Percentiles rank a stretch among this genome's conserved stretches.
Evolutionary conservation across 306 rosid species (phyloP).

Genomic region (Rosa lucieae): DNA sequence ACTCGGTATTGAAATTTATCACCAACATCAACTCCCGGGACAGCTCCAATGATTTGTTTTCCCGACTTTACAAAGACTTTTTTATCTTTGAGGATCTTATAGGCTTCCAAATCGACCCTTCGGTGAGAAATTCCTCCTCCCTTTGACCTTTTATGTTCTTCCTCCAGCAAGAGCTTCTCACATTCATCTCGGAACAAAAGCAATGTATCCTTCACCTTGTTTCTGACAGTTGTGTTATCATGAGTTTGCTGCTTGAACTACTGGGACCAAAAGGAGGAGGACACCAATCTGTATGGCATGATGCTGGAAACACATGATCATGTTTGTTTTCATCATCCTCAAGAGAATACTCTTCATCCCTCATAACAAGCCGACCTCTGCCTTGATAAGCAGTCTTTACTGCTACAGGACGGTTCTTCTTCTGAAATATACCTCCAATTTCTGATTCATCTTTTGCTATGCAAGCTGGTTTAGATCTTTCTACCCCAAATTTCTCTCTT

Average conservation of each 20-base stretch:
- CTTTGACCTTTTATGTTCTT: slow-evolving; percentile 48
- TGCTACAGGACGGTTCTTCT: slow-evolving; percentile 23
- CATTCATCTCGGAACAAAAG: slow-evolving; percentile 65
- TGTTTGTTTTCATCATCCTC: slow-evolving; percentile 21
- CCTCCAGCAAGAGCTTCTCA: slow-evolving; percentile 72
- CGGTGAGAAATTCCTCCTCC: slow-evolving; percentile 25
- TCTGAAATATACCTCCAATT: slow-evolving; percentile 31
- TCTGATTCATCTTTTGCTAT: slow-evolving; percentile 35
- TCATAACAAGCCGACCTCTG: slow-evolving; percentile 34
- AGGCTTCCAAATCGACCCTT: slow-evolving; percentile 61
- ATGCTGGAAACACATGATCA: slow-evolving; percentile 22
- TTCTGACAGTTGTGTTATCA: slow-evolving; percentile 40
- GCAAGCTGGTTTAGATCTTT: slow-evolving; percentile 34
- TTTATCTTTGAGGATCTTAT: slow-evolving; percentile 51
- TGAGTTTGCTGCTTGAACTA: neutral
- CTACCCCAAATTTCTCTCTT: slow-evolving; percentile 30
- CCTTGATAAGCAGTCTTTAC: slow-evolving; percentile 25
- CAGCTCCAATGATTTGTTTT: slow-evolving; percentile 58
- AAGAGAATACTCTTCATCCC: slow-evolving; percentile 30
- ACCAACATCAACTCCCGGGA: slow-evolving; percentile 89
- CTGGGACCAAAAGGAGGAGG: neutral
- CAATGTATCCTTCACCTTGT: slow-evolving; percentile 65
- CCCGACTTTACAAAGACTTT: slow-evolving; percentile 38
- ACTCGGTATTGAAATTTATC: slow-evolving; percentile 81
- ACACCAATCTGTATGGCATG: slow-evolving; percentile 14